Base-by-base conservation (phyloP, 139 green algal genomes). In the Tetradesmus lagerheimii region DNA sequence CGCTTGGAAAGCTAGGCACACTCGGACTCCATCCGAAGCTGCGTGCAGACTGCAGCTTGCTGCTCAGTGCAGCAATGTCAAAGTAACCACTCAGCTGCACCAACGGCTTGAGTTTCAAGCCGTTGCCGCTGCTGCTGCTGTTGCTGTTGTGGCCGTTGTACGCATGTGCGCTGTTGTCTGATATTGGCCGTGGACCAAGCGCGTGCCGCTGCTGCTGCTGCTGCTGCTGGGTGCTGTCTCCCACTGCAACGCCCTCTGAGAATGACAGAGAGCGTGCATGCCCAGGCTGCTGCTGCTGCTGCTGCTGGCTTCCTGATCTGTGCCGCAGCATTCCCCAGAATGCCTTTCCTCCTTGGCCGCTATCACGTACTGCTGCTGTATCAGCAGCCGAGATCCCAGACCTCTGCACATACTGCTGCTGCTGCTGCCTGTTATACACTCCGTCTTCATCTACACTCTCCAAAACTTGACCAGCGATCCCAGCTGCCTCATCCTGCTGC, bases 61-160 rank as follows among this genome's bases (percentile, higher is more conserved):
- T 71, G 57, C 57, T 71, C 57, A 71, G 9, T n/a, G 57, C 57
- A 8, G 57, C 57, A 31, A 71, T 71, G 57, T 71, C 57, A 71
- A 71, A 71, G 57, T 71, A 71, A 23, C 57, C 57, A 8, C 57
- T 71, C 23, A 39, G 31, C 80, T 86, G 31, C 41, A 66, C n/a
- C 38, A 35, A 39, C 41, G 34, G 75, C 75, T 39, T 27, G 35
- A 81, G 18, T 0, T 0, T n/a, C 23, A 71, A 23, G 3, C 57
- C 57, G 8, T 71, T 71, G 57, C 45, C 14, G 75, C 75, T 81
- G 34, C 77, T 53, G 38, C 77, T 83, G 38, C 77, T 83, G 77
- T 11, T 62, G 77, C 77, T 53, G 16, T 23, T 64, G 38, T 81
- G 34, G 75, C 75, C 43, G 34, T 45, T n/a, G n/a, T n/a, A n/a